Conservation (phyloP, 1,139 yeast species). For the Hyphopichia wangnamkhiaoensis region DNA sequence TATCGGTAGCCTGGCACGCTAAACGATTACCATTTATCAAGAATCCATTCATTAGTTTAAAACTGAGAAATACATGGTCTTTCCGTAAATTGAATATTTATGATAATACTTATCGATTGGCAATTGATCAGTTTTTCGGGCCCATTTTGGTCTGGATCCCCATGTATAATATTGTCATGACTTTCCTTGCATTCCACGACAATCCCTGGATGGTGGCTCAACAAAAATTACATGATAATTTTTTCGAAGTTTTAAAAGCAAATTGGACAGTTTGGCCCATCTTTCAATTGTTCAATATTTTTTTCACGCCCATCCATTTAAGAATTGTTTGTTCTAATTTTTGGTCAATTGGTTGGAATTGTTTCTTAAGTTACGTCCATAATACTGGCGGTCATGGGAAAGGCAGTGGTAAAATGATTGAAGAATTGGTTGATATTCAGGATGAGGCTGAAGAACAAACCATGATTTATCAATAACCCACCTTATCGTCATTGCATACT, state of each 20-base stretch:
- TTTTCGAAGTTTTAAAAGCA: constrained; percentile 46
- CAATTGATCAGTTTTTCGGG: constrained; percentile 37
- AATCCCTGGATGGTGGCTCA: constrained; percentile 35
- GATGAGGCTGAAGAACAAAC: constrained; percentile 31
- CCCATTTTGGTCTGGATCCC: constrained; percentile 47
- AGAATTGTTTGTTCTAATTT: constrained; percentile 41
- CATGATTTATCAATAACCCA: constrained; percentile 28
- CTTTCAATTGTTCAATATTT: constrained; percentile 40
- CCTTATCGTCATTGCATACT: background rate
- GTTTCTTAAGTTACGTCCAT: constrained; percentile 45
- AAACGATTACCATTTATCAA: constrained; percentile 51
- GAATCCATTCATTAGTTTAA: constrained; percentile 36
- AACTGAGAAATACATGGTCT: constrained; percentile 6
- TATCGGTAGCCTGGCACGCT: constrained; percentile 72
- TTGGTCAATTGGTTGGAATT: constrained; percentile 49
- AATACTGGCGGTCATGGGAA: constrained; percentile 49
- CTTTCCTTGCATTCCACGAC: constrained; percentile 37
- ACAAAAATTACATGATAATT: constrained; percentile 37
- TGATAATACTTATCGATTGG: constrained; percentile 39
- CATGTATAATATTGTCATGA: constrained; percentile 44
- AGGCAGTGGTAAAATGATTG: constrained; percentile 36
- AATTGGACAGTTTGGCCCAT: constrained; percentile 50
- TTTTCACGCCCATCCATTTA: constrained; percentile 42
- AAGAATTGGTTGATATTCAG: constrained; percentile 44
- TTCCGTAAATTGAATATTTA: constrained; percentile 8